Evolutionary conservation across 208 protist genomes (phyloP), one percentile per base, ranked within the genome.

Genomic region (Crithidia fasciculata): DNA sequence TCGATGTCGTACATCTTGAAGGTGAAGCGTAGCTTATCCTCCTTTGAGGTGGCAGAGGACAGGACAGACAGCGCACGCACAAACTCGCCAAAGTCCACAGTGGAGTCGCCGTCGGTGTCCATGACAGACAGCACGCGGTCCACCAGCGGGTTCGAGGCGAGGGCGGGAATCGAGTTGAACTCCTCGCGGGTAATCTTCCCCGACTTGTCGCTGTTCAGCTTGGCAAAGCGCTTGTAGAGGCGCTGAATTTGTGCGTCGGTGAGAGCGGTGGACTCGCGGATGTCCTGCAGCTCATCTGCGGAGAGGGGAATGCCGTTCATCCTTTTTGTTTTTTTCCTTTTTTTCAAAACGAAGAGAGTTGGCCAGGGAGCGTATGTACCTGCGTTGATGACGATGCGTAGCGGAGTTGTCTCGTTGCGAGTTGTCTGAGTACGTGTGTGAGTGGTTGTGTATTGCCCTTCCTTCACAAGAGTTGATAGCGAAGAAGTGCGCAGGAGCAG

Each of bases 1-100:
- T 98, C 95, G 28, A 98, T 89, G 82, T 98, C 97, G 76, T 98
- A 98, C 79, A 98, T 95, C 68, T 94, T 95, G 78, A 96, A 98
- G 37, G 91, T 91, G 73, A 98, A 97, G 43, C 78, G 89, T 12
- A 97, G 72, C 62, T 97, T 97, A 49, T 92, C 88, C 50, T 84
- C 69, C 75, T 95, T 93, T 10, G 82, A 82, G 2, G 86, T 72
- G 28, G 93, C 76, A 0, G 89, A 85, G 0, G 90, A 93, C 45
- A 98, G 85, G 5, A 98, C 81, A 13, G 92, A 81, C 40, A 98
- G 76, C 3, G 92, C 90, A 52, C 85, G 84, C 8, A 93, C 90
- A 81, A 98, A 95, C 53, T 95, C 88, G 3, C 69, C 54, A 69
- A 98, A 98, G 73, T 93, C 84, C 53, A 98, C 89, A n/a, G 80